Evolutionary conservation across 306 rosid species (phyloP).

Genomic region (Fagus sylvatica): DNA sequence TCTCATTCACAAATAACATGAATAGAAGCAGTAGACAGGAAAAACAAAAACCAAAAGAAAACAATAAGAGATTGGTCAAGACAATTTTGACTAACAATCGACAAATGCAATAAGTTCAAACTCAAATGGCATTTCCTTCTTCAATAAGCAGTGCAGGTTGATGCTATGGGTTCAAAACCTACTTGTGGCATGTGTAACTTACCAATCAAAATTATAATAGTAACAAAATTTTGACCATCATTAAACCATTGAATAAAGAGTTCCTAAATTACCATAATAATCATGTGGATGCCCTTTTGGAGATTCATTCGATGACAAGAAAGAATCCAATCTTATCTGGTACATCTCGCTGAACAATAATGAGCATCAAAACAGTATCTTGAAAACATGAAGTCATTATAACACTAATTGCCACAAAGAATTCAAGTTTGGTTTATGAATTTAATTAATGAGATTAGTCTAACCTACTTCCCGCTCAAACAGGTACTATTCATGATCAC

Average conservation of each 20-base stretch:
- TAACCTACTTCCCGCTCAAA: not conserved
- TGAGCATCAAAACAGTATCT: not conserved
- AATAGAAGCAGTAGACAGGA: not conserved
- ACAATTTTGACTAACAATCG: not conserved
- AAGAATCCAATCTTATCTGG: not conserved
- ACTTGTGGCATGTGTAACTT: too few relatives aligned
- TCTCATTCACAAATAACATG: not conserved
- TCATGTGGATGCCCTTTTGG: not conserved
- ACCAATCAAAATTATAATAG: too few relatives aligned
- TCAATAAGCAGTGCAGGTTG: too few relatives aligned
- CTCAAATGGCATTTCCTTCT: too few relatives aligned
- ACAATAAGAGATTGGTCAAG: not conserved
- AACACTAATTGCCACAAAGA: not conserved
- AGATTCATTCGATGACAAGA: not conserved
- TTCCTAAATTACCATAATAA: constrained; percentile 9
- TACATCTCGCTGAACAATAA: not conserved
- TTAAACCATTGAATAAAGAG: not conserved
- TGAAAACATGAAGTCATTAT: not conserved
- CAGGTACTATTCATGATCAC: not conserved
- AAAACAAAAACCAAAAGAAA: not conserved
- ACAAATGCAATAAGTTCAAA: not conserved
- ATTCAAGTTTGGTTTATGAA: not conserved
- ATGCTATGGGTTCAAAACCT: too few relatives aligned
- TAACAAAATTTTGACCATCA: not conserved
- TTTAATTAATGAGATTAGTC: not conserved